A percentile compares a stretch with the other conserved stretches of the same genome.
Conservation (phyloP, 331 rosid genomes). For the Pyrus hybrid region DNA sequence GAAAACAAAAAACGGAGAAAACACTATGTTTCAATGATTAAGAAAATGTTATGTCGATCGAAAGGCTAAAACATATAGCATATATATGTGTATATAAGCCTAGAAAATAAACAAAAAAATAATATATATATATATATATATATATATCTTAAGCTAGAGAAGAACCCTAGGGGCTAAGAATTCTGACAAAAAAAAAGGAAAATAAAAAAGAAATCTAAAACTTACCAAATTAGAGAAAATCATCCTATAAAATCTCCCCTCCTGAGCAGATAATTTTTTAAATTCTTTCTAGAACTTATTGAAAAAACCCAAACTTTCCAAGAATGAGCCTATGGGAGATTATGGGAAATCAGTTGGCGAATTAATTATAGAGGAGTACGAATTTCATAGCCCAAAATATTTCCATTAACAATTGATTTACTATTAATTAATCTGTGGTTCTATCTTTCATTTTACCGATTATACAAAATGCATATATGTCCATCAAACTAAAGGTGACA, state of each 20-base stretch:
- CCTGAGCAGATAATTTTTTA: background rate
- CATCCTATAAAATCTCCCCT: background rate
- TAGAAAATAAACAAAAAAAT: no score
- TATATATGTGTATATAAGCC: background rate
- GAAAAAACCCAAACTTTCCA: background rate
- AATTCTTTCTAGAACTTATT: background rate
- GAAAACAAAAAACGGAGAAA: background rate
- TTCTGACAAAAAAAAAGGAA: background rate
- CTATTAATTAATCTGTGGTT: no score
- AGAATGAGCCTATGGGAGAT: background rate
- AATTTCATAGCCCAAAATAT: background rate
- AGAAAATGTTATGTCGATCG: background rate
- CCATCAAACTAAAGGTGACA: no score
- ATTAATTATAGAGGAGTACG: background rate
- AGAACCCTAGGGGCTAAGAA: background rate
- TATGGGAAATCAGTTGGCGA: background rate
- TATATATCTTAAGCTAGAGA: no score
- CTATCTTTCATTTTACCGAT: background rate
- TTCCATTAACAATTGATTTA: no score
- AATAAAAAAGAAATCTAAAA: background rate
- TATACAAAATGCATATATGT: background rate
- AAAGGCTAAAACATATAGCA: background rate
- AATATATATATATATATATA: no score
- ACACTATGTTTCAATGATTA: background rate
- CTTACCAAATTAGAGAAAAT: background rate